These are phyloP conservation scores for Parathielavia hyrcaniae DNA, from an alignment of 495 filamentous ascomycete species.

Conservation along the genomic window DNA sequence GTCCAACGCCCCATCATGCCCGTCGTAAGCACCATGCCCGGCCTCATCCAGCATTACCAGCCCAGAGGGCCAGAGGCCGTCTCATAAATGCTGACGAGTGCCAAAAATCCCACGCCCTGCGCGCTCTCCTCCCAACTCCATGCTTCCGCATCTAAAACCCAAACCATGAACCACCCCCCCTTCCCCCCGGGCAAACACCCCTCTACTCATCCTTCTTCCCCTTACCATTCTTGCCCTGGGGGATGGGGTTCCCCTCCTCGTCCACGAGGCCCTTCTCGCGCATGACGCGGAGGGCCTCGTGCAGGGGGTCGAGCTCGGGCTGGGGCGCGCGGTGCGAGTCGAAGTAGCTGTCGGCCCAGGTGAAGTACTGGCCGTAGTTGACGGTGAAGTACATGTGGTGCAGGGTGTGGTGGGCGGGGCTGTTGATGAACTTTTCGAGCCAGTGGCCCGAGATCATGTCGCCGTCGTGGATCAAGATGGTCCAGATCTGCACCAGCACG, in stretches of 20 bases:
- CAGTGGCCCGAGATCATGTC: constrained; percentile 27
- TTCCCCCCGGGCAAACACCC: not conserved
- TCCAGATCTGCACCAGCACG: constrained; percentile 23
- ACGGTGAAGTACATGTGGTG: constrained; percentile 28
- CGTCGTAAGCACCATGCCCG: too few species aligned
- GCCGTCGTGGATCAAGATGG: constrained; percentile 26
- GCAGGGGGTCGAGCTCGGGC: constrained; percentile 21
- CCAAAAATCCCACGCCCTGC: not conserved
- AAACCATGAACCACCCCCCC: not conserved
- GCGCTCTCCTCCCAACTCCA: not conserved
- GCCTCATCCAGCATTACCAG: too few species aligned
- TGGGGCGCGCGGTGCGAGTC: constrained; percentile 19
- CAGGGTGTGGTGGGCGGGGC: constrained; percentile 25
- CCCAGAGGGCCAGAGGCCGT: too few species aligned
- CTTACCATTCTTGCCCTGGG: constrained; percentile 5
- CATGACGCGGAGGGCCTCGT: constrained; percentile 21
- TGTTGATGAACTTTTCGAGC: constrained; percentile 25
- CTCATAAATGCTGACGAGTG: not conserved
- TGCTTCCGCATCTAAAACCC: not conserved
- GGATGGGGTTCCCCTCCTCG: constrained; percentile 24
- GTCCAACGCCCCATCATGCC: not conserved
- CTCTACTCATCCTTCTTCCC: constrained; percentile 11
- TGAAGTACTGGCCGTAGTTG: constrained; percentile 28
- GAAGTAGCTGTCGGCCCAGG: constrained; percentile 25
- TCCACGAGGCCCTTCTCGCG: constrained; percentile 24